Conservation (phyloP, 352 stramenopile species). For the Phytophthora tentaculata region DNA sequence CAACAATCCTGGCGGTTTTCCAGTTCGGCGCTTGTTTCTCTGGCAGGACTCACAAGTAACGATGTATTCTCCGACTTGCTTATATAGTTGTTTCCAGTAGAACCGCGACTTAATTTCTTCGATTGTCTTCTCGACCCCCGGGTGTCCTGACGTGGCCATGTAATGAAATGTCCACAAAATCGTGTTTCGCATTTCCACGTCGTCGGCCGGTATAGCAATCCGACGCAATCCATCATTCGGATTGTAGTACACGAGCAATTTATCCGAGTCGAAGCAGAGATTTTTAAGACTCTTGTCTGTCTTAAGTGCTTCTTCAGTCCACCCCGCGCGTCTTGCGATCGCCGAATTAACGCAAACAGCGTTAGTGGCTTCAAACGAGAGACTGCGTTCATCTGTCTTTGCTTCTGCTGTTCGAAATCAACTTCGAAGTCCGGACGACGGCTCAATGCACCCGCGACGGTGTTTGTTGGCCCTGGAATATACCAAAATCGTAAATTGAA, state of each 20-base stretch:
- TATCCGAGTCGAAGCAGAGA: neutral
- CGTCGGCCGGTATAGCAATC: neutral
- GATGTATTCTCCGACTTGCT: neutral
- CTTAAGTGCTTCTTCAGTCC: neutral
- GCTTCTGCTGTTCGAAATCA: neutral
- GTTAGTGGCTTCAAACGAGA: neutral
- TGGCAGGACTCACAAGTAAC: neutral
- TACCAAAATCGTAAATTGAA: neutral
- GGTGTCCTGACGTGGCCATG: neutral
- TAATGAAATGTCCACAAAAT: neutral
- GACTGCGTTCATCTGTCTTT: neutral
- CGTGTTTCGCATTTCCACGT: neutral
- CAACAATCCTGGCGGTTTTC: neutral
- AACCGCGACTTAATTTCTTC: neutral
- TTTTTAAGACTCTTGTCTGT: neutral
- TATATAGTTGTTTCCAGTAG: neutral
- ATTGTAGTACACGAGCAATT: neutral
- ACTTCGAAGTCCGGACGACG: neutral
- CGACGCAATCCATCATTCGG: neutral
- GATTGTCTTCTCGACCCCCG: neutral
- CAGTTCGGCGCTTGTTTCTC: neutral
- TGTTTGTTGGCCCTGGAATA: neutral
- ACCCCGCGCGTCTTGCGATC: neutral
- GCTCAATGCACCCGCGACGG: neutral
- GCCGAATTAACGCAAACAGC: neutral